Percentiles rank a stretch among this genome's conserved stretches.
phyloP scores from a whole-genome alignment of 1,139 yeast species.

The Pichia sp. region DNA sequence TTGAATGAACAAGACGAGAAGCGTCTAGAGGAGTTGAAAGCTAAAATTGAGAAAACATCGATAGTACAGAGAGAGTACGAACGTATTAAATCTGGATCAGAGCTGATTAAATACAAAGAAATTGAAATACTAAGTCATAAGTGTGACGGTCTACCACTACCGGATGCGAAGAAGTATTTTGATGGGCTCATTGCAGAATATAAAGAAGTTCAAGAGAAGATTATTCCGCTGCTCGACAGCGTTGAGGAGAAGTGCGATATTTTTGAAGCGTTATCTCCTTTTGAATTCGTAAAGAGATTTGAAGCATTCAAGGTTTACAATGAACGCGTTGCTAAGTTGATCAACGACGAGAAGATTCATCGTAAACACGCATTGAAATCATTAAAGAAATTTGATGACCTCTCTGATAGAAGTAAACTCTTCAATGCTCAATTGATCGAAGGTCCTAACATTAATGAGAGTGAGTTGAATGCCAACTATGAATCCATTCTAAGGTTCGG shows the following conservation, averaged over 20 bases:
- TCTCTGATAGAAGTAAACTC: not conserved
- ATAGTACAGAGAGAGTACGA: slow-evolving; percentile 1
- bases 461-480: slow-evolving; percentile 2
- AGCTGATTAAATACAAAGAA: not conserved
- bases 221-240: not conserved
- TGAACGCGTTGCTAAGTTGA: no score
- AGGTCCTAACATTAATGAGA: slow-evolving; percentile 1
- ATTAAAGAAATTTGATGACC: not conserved
- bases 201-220: not conserved
- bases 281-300: no score
- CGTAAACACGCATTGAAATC: not conserved
- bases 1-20: slow-evolving; percentile 21
- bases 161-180: slow-evolving; percentile 2
- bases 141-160: slow-evolving; percentile 6
- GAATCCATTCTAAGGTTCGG: slow-evolving; percentile 2
- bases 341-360: no score
- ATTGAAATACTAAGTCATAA: slow-evolving; percentile 1
- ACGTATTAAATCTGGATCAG: slow-evolving; percentile 1
- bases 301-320: no score
- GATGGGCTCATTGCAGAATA: slow-evolving; percentile 3
- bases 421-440: slow-evolving; percentile 7
- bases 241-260: not conserved
- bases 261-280: no score
- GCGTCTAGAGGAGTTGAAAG: slow-evolving; percentile 2
- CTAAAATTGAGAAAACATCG: slow-evolving; percentile 1